These are phyloP conservation scores for Alloteropsis semialata DNA, from an alignment of 176 grass and related monocot species.

Conservation along the genomic window DNA sequence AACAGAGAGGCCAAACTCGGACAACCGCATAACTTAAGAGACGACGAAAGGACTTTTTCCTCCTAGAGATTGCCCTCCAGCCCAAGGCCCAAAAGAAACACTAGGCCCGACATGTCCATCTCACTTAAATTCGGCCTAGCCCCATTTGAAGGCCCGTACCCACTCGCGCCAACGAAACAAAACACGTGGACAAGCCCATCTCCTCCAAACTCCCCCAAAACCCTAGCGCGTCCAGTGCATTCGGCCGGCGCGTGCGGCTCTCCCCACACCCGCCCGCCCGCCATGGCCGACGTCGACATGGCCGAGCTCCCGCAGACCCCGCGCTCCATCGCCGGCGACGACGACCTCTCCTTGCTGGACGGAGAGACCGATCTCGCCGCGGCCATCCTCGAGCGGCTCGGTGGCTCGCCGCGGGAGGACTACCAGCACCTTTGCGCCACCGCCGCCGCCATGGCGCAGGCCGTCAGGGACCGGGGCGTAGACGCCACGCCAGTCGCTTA, in stretches of 20 bases:
- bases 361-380: conserved; percentile 49
- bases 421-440: conserved; percentile 78
- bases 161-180: neutral
- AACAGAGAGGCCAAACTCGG: too few relatives aligned
- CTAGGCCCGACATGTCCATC: neutral
- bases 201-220: conserved; percentile 12
- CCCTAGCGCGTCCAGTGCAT: conserved; percentile 26
- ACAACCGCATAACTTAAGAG: too few relatives aligned
- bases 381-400: conserved; percentile 50
- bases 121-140: neutral
- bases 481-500: conserved; percentile 57
- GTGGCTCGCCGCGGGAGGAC: conserved; percentile 56
- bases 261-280: neutral
- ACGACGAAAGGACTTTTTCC: too few relatives aligned
- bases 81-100: neutral
- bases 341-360: conserved; percentile 40
- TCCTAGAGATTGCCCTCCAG: too few relatives aligned
- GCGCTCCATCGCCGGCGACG: conserved; percentile 27
- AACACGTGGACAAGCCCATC: neutral
- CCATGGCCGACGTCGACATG: conserved; percentile 57
- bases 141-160: neutral
- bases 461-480: conserved; percentile 56
- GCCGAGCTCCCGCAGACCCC: conserved; percentile 37
- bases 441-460: conserved; percentile 70
- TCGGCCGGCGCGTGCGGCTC: conserved; percentile 1